Percentiles rank a stretch among this genome's conserved stretches.
These are phyloP conservation scores for Scleromitrula shiraiana DNA, from an alignment of 2,329 filamentous ascomycete genomes.

Conservation along the genomic window DNA sequence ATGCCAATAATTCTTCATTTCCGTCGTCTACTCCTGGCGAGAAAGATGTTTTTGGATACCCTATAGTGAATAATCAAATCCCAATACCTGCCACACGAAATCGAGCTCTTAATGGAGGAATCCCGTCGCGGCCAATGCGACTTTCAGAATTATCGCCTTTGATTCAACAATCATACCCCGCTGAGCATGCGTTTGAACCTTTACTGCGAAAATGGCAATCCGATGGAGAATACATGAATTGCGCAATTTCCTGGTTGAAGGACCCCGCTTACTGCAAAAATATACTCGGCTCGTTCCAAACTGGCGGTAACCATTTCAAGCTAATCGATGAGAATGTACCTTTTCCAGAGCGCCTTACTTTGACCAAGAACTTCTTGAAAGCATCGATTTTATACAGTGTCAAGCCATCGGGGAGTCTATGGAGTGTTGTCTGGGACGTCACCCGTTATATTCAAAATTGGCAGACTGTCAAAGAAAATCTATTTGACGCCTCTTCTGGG, in stretches of 20 bases:
- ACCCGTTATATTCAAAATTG: constrained; percentile 13
- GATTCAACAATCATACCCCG: background rate
- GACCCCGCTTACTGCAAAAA: constrained; percentile 8
- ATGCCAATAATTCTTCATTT: background rate
- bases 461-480: constrained; percentile 13
- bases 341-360: constrained; percentile 12
- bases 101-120: background rate
- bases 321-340: constrained; percentile 17
- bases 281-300: constrained; percentile 4
- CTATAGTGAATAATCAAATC: background rate
- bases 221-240: constrained; percentile 11
- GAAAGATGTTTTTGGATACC: background rate
- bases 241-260: constrained; percentile 11
- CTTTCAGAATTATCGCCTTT: constrained; percentile 4
- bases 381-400: constrained; percentile 4
- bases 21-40: background rate
- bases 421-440: constrained; percentile 4
- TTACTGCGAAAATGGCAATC: constrained; percentile 17
- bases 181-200: constrained; percentile 10
- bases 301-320: constrained; percentile 15
- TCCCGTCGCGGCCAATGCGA: constrained; percentile 1
- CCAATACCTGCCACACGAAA: background rate
- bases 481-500: constrained; percentile 8
- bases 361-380: constrained; percentile 17
- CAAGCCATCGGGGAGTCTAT: background rate